Percentiles rank a stretch among this genome's conserved stretches.
Evolutionary conservation across 1,139 yeast species (phyloP).

Genomic region (Hansenula sp.): DNA sequence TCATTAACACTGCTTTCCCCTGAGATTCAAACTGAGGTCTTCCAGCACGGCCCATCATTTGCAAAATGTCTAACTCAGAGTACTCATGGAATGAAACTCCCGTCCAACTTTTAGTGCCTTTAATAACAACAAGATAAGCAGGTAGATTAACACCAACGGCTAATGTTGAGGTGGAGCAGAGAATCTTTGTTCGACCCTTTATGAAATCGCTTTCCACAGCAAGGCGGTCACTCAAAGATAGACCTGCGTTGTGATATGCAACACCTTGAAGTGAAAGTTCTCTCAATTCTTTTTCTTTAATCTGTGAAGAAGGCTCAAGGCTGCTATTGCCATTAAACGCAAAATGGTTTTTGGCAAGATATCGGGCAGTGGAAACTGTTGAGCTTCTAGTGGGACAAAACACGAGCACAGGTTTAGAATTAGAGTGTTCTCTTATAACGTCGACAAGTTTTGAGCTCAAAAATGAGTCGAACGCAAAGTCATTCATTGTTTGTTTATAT

Average conservation of each 20-base stretch:
- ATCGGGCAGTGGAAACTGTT: slow-evolving; percentile 43
- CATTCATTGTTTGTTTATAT: slow-evolving; percentile 32
- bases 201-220: slow-evolving; percentile 42
- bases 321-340: background rate
- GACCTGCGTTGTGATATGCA: slow-evolving; percentile 59
- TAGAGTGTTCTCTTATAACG: slow-evolving; percentile 33
- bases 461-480: slow-evolving; percentile 40
- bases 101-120: slow-evolving; percentile 52
- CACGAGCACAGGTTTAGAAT: slow-evolving; percentile 40
- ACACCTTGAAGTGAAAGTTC: slow-evolving; percentile 31
- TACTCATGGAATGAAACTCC: slow-evolving; percentile 46
- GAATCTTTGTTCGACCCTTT: slow-evolving; percentile 35
- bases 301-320: background rate
- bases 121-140: slow-evolving; percentile 54
- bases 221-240: slow-evolving; percentile 40
- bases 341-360: slow-evolving; percentile 22
- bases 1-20: slow-evolving; percentile 53
- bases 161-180: slow-evolving; percentile 57
- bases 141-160: slow-evolving; percentile 64
- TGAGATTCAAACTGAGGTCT: slow-evolving; percentile 51
- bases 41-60: slow-evolving; percentile 62
- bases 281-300: slow-evolving; percentile 30
- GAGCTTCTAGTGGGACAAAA: slow-evolving; percentile 54
- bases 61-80: slow-evolving; percentile 52
- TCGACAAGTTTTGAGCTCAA: slow-evolving; percentile 37